phyloP scores from a whole-genome alignment of 2,329 filamentous ascomycete species.

The Scedosporium aurantiacum region DNA sequence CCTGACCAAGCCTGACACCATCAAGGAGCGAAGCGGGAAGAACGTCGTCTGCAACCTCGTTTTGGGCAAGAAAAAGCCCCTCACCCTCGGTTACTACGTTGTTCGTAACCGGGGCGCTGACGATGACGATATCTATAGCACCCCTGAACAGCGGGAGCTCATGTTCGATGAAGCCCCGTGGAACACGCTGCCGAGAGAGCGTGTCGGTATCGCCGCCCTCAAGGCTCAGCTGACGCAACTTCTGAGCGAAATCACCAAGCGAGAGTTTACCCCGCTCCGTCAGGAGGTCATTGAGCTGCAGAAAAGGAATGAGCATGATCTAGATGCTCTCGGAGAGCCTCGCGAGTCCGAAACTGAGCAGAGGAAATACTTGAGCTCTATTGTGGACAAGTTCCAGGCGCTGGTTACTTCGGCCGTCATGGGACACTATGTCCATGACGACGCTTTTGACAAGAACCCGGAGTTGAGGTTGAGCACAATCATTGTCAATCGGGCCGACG shows the following conservation, averaged over 20 bases:
- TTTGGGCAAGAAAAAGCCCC: conserved; percentile 9
- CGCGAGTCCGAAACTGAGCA: conserved; percentile 11
- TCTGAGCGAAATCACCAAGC: conserved; percentile 17
- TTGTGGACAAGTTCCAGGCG: conserved; percentile 13
- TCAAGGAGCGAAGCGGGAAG: conserved; percentile 14
- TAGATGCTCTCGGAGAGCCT: conserved; percentile 10
- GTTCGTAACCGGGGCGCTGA: conserved; percentile 16
- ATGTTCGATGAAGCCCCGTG: conserved; percentile 29
- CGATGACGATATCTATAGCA: conserved; percentile 2
- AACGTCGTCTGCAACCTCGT: conserved; percentile 11
- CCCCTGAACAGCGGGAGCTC: conserved; percentile 13
- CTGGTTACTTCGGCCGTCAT: conserved; percentile 9
- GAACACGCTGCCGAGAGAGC: conserved; percentile 14
- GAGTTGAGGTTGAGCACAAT: conserved; percentile 13
- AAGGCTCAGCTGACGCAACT: conserved; percentile 15
- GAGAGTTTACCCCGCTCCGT: conserved; percentile 17
- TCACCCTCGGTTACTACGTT: conserved; percentile 15
- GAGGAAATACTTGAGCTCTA: conserved; percentile 9
- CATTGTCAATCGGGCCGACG: conserved; percentile 12
- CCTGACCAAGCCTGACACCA: conserved; percentile 35
- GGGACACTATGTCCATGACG: conserved; percentile 9
- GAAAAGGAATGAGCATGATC: conserved; percentile 1
- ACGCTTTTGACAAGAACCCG: conserved; percentile 7
- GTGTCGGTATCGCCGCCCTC: conserved; percentile 16
- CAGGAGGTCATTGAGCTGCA: conserved; percentile 12